Percentiles rank a stretch among this genome's conserved stretches.
Conservation (phyloP, 140 eudicot genomes). For the Oenanthe javanica region DNA sequence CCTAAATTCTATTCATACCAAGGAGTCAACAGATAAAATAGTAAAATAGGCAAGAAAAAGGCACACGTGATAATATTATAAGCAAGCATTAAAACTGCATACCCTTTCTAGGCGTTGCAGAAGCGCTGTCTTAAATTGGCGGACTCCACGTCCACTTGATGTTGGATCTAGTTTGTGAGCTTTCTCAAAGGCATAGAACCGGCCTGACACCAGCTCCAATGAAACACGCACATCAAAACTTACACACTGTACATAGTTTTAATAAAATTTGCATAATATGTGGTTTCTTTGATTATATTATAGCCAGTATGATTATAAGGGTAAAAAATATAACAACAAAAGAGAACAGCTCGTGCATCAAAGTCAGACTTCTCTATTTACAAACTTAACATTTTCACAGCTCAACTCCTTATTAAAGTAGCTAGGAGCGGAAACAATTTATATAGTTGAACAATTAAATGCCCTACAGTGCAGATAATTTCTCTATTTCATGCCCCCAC, state of each 20-base stretch:
- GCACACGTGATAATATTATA: background rate
- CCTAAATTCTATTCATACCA: background rate
- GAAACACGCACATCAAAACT: background rate
- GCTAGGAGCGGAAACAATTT: background rate
- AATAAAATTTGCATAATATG: background rate
- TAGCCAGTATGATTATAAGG: background rate
- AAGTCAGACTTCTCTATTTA: background rate
- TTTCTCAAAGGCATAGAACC: conserved; percentile 85
- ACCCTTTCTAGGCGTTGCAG: conserved; percentile 89
- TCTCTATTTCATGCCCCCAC: background rate
- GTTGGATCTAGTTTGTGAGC: conserved; percentile 90
- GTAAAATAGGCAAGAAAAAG: background rate
- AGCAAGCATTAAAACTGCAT: conserved; percentile 13
- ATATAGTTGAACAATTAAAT: background rate
- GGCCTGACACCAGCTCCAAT: conserved; percentile 48
- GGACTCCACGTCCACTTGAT: conserved; percentile 99
- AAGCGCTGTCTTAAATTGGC: conserved; percentile 89
- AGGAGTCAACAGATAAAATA: background rate
- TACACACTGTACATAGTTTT: background rate
- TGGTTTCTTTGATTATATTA: background rate
- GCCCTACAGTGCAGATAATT: background rate
- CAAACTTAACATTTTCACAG: background rate
- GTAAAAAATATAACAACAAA: background rate
- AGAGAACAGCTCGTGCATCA: background rate
- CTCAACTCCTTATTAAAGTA: background rate